These are phyloP conservation scores for Rhododendron mucronatum DNA, from an alignment of 148 eudicot genomes.

Conservation along the genomic window DNA sequence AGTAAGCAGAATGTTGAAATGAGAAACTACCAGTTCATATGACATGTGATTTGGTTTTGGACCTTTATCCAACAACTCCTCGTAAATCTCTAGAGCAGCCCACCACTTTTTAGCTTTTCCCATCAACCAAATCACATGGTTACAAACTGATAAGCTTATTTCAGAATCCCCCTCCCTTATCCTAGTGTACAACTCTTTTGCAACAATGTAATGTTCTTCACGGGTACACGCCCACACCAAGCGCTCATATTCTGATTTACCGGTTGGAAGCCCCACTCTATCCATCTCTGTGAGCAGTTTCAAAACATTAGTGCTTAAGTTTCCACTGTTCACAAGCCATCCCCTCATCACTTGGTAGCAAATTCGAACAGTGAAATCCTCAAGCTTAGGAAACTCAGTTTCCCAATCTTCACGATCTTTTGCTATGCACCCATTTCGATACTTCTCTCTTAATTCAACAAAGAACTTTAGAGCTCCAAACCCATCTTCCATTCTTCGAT, in stretches of 20 bases:
- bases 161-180: conserved; percentile 55
- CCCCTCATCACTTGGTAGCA: conserved; percentile 85
- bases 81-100: conserved; percentile 92
- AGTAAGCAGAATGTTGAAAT: conserved; percentile 65
- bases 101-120: conserved; percentile 96
- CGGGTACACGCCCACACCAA: conserved; percentile 89
- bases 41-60: conserved; percentile 83
- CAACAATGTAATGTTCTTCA: conserved; percentile 71
- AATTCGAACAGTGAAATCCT: conserved; percentile 58
- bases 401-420: conserved; percentile 57
- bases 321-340: conserved; percentile 70
- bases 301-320: conserved; percentile 52
- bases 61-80: conserved; percentile 81
- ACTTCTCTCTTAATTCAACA: conserved; percentile 41
- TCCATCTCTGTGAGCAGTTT: conserved; percentile 72
- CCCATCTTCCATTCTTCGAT: conserved; percentile 74
- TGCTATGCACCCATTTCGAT: conserved; percentile 44
- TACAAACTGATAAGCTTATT: conserved; percentile 89
- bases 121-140: conserved; percentile 89
- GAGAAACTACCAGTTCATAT: conserved; percentile 67
- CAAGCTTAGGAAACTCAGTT: conserved; percentile 49
- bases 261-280: conserved; percentile 47
- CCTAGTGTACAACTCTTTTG: conserved; percentile 67
- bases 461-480: conserved; percentile 70
- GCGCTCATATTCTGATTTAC: conserved; percentile 58